A percentile compares a stretch with the other conserved stretches of the same genome.
Conservation (phyloP, 2,329 filamentous ascomycete genomes). For the Sporothrix dimorphospora region DNA sequence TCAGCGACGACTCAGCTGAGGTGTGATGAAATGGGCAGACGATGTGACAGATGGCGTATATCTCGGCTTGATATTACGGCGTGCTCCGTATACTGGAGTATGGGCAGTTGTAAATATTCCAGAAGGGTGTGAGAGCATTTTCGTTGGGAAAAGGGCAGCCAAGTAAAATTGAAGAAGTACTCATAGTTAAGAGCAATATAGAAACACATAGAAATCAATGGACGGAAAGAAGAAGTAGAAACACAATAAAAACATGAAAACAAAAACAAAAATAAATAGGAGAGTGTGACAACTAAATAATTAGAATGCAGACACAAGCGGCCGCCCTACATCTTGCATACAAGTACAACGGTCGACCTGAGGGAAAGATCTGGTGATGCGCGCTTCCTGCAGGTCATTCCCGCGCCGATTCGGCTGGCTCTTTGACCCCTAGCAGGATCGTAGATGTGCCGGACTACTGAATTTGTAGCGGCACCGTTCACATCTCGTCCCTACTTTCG, state of each 20-base stretch:
- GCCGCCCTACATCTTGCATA: neutral
- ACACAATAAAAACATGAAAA: no score
- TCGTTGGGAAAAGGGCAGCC: neutral
- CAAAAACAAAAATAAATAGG: neutral
- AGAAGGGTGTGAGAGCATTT: neutral
- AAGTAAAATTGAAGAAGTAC: neutral
- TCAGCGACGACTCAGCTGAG: neutral
- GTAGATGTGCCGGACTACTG: neutral
- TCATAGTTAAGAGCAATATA: neutral
- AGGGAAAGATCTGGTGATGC: neutral
- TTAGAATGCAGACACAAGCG: neutral
- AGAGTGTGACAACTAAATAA: neutral
- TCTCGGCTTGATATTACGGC: constrained; percentile 12
- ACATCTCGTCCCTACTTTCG: neutral
- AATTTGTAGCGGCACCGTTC: neutral
- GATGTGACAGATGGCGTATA: neutral
- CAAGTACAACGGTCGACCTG: neutral
- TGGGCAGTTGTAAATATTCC: neutral
- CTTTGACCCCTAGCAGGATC: neutral
- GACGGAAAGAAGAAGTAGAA: neutral
- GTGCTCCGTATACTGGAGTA: neutral
- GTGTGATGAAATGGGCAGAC: neutral
- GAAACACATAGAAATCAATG: neutral
- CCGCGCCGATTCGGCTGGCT: constrained; percentile 2
- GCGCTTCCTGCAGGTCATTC: constrained; percentile 10